Conservation (phyloP, 768 basidiomycete species). For the Terana coerulea region DNA sequence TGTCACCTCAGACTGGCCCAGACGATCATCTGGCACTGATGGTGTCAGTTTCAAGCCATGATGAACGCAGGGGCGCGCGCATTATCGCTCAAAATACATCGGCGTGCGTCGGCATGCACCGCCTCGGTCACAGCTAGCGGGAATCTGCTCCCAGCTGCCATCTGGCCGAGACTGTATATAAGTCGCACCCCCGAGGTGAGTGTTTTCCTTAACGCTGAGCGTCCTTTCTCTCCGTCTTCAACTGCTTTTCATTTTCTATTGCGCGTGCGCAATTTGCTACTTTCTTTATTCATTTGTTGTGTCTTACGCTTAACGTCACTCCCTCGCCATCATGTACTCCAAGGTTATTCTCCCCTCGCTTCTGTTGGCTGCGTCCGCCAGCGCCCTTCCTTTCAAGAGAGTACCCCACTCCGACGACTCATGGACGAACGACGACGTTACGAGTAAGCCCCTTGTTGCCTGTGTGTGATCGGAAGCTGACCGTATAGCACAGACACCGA, state of each 20-base stretch:
- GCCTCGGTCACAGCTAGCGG: neutral
- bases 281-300: neutral
- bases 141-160: neutral
- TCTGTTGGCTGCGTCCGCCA: conserved; percentile 8
- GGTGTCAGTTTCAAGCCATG: neutral
- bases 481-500: neutral
- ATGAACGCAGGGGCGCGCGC: neutral
- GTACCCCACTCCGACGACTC: neutral
- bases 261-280: neutral
- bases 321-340: conserved; percentile 8
- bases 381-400: conserved; percentile 1
- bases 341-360: conserved; percentile 8
- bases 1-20: neutral
- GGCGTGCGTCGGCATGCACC: neutral
- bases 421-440: no score
- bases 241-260: conserved; percentile 4
- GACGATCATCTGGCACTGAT: neutral
- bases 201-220: conserved; percentile 8
- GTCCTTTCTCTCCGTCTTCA: conserved; percentile 4
- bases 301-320: conserved; percentile 14
- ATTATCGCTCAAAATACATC: no score
- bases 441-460: neutral
- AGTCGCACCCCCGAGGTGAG: neutral
- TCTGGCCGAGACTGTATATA: no score
- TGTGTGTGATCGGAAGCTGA: no score